Conservation (phyloP, 2,329 filamentous ascomycete genomes). For the Zymoseptoria tritici region DNA sequence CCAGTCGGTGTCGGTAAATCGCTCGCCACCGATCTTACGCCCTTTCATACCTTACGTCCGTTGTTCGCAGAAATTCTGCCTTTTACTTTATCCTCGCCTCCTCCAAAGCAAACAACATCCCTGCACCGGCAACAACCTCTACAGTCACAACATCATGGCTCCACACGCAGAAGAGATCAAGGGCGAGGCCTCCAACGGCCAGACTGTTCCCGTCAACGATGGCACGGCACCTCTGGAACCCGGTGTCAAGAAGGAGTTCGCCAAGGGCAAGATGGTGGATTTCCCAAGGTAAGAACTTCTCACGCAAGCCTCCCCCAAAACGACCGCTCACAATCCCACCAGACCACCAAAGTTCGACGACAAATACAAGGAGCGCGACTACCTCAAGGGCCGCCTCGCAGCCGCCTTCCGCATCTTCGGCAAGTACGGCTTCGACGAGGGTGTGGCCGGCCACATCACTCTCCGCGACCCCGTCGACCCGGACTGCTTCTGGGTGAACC, state of each 20-base stretch:
- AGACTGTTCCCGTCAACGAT: slow-evolving; percentile 23
- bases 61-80: neutral
- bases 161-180: slow-evolving; percentile 25
- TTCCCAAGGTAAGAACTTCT: slow-evolving; percentile 21
- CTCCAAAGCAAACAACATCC: neutral
- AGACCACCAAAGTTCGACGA: slow-evolving; percentile 31
- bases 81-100: neutral
- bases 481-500: slow-evolving; percentile 31
- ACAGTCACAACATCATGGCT: slow-evolving; percentile 19
- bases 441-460: slow-evolving; percentile 37
- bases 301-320: neutral
- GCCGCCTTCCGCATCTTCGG: slow-evolving; percentile 40
- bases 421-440: slow-evolving; percentile 35
- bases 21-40: neutral
- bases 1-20: neutral
- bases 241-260: slow-evolving; percentile 27
- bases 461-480: slow-evolving; percentile 31
- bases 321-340: neutral
- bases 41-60: neutral
- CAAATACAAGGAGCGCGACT: slow-evolving; percentile 34
- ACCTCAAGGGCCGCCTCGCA: slow-evolving; percentile 38
- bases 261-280: slow-evolving; percentile 23
- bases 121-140: neutral
- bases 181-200: slow-evolving; percentile 20
- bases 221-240: slow-evolving; percentile 27